Conservation (phyloP, 2,329 filamentous ascomycete species). For the Corynespora cassiicola region DNA sequence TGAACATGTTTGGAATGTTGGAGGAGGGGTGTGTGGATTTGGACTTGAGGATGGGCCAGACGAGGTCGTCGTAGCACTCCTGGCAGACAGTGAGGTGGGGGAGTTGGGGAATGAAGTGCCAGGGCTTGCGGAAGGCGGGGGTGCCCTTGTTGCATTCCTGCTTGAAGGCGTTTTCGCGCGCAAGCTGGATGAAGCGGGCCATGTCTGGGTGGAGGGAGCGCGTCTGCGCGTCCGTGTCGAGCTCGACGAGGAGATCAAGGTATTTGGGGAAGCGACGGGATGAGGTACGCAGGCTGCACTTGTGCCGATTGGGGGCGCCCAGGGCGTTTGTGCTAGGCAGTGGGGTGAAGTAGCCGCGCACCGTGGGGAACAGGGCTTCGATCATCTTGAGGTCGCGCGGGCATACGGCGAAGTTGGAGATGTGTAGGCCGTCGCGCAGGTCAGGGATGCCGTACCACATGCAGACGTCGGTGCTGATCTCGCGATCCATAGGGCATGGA, state of each 20-base stretch:
- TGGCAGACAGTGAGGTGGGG: slow-evolving; percentile 84
- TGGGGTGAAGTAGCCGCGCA: slow-evolving; percentile 69
- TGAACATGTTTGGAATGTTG: slow-evolving; percentile 44
- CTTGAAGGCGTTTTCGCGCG: slow-evolving; percentile 55
- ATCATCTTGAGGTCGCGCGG: slow-evolving; percentile 75
- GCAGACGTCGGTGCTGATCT: slow-evolving; percentile 55
- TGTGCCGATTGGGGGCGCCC: slow-evolving; percentile 45
- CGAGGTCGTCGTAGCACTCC: slow-evolving; percentile 82
- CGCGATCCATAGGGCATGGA: slow-evolving; percentile 65
- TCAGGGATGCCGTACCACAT: slow-evolving; percentile 80
- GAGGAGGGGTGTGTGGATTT: background rate
- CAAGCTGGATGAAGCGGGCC: slow-evolving; percentile 67
- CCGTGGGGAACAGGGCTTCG: slow-evolving; percentile 74
- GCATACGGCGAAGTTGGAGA: slow-evolving; percentile 79
- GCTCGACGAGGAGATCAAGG: slow-evolving; percentile 62
- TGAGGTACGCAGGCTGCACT: slow-evolving; percentile 74
- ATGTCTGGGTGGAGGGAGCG: slow-evolving; percentile 57
- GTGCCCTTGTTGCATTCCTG: slow-evolving; percentile 70
- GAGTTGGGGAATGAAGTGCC: slow-evolving; percentile 79
- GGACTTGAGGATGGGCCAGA: slow-evolving; percentile 69
- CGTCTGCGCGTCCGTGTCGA: slow-evolving; percentile 54
- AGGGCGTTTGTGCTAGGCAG: slow-evolving; percentile 55
- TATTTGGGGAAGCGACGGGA: slow-evolving; percentile 64
- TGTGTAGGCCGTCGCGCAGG: slow-evolving; percentile 65
- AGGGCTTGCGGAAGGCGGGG: slow-evolving; percentile 67